Evolutionary conservation across 2,329 filamentous ascomycete species (phyloP), one percentile per base, ranked within the genome.

Genomic region (Neopestalotiopsis clavispora): DNA sequence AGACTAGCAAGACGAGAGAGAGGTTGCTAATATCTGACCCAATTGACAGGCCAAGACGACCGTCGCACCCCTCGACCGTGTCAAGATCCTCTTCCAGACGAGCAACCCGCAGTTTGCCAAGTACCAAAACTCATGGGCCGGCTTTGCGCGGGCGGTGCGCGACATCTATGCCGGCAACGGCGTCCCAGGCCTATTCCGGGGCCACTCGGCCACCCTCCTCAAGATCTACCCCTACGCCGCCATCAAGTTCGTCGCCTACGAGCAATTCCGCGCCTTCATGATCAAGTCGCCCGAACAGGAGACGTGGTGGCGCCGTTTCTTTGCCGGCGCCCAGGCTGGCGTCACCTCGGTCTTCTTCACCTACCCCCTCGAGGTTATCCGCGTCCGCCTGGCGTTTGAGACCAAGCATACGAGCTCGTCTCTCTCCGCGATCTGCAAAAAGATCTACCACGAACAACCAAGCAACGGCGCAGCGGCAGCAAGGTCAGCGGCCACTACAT

Each of bases 1-100:
- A 28, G 4, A 23, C 4, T 4, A 4, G n/a, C 23, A 42, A 4
- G 34, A 34, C n/a, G 5, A 40, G 13, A 34, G 12, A 62, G 4
- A 34, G 59, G 12, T 7, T 4, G 17, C 32, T 59, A 34, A 59
- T 4, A 59, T 52, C n/a, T 9, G n/a, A 1, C 12, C 13, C 60
- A 14, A 13, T 38, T 38, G 10, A 65, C 74, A 97, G 94, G 96
- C 93, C 71, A 99, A 99, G 86, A 98, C 95, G 0, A 86, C 97
- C 6, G 97, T 99, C 49, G 96, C 94, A 30, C 96, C 96, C 30
- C 92, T 99, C 72, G 96, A 99, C 82, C 92, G 96, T 73, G 96
- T 99, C 76, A 99, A 99, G 83, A 99, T 99, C 77, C 92, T 99
- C 57, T 98, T 99, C 83, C 96, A 99, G 80, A 92, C 96, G 66